Evolutionary conservation across 2,329 filamentous ascomycete genomes (phyloP), one percentile per base, ranked within the genome.

Genomic region (Exophiala spinifera): DNA sequence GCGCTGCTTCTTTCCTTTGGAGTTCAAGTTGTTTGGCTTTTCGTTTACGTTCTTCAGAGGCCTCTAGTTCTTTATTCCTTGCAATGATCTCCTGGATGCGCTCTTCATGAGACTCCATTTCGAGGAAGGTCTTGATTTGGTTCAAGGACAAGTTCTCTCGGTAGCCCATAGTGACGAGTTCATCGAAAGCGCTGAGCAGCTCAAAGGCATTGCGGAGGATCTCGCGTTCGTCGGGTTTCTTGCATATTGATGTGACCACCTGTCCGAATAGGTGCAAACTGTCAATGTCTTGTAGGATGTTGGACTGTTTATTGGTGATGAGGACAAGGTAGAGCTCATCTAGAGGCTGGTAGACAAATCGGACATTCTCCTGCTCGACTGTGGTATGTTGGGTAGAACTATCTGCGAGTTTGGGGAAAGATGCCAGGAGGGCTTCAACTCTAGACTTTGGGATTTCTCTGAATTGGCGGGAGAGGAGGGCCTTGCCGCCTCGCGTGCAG

Each of bases 281-380:
- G 76, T 97, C 94, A 73, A 99, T 99, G 74, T 99, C 94, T 76
- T 99, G 94, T 48, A 99, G 82, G 65, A 99, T 99, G 76, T 99
- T 99, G 73, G 92, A 97, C 79, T 97, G 94, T 67, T 91, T 88
- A 80, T 99, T 99, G 73, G 95, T 99, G 75, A 99, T 97, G 68
- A 99, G 85, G 63, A 99, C 92, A 84, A 99, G 97, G 82, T 99
- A 99, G 62, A 99, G 86, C 79, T 99, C 95, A 76, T 99, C 95
- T 62, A 99, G 82, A 57, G 94, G 95, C 73, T 99, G 94, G 79
- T 99, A 99, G 55, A 99, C 94, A 71, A 96, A 99, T 77, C 94
- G 92, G 69, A 99, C 94, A 78, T 96, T 97, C 78, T 99, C 95
- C 76, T 97, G 91, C 76, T 99, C 94, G 67, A 97, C 91, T 4